Percentiles rank a stretch among this genome's conserved stretches.
Evolutionary conservation across 2,329 filamentous ascomycete genomes (phyloP).

Genomic region (Fusarium circinatum): DNA sequence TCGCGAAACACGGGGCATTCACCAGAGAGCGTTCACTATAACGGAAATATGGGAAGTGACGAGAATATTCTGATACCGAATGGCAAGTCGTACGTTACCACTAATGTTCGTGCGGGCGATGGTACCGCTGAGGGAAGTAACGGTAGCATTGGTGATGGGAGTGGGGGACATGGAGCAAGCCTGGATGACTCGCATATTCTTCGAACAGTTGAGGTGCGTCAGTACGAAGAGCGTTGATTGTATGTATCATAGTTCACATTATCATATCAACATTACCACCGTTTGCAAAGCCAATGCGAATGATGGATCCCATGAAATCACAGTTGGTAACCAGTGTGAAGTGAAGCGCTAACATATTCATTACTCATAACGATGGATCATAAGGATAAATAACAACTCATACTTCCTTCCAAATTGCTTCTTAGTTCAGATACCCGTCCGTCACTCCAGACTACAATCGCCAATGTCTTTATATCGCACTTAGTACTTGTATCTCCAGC

Average conservation of each 20-base stretch:
- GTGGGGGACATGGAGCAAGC: background rate
- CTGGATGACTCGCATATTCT: constrained; percentile 19
- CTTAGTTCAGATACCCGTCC: background rate
- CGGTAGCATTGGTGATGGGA: background rate
- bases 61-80: constrained; percentile 21
- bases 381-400: background rate
- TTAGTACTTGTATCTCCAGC: constrained; percentile 29
- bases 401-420: background rate
- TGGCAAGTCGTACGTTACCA: constrained; percentile 17
- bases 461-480: no score
- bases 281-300: rapidly evolving
- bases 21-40: background rate
- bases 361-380: background rate
- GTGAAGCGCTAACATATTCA: background rate
- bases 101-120: constrained; percentile 1
- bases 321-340: rapidly evolving
- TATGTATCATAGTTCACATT: no score
- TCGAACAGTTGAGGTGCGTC: constrained; percentile 20
- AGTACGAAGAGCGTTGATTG: constrained; percentile 12
- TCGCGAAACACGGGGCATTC: constrained; percentile 3
- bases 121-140: background rate
- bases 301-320: no score
- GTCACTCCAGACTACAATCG: background rate
- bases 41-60: constrained; percentile 9
- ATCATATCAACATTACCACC: rapidly evolving